Conservation (phyloP, 2,329 filamentous ascomycete species). For the Triangularia verruculosa region DNA sequence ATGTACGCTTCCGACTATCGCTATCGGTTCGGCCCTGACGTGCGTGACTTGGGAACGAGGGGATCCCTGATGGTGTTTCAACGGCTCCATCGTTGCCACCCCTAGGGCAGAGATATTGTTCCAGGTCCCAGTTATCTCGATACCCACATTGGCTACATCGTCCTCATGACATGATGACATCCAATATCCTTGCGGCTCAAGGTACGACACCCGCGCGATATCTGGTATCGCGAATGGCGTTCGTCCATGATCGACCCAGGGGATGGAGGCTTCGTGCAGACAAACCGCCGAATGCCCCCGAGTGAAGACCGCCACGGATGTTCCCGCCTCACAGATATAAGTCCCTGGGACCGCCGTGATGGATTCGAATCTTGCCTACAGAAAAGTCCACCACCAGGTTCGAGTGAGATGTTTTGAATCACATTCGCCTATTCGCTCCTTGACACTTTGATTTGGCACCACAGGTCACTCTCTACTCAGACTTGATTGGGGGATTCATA, state of each 20-base stretch:
- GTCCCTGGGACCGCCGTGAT: background rate
- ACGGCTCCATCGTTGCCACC: slow-evolving; percentile 18
- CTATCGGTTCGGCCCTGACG: background rate
- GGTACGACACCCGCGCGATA: background rate
- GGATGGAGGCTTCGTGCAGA: background rate
- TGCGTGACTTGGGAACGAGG: slow-evolving; percentile 6
- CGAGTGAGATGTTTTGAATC: slow-evolving; percentile 2
- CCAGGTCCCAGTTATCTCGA: slow-evolving; percentile 5
- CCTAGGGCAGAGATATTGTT: slow-evolving; percentile 2
- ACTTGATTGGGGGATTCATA: background rate
- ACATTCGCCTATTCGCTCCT: background rate
- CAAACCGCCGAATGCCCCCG: slow-evolving; percentile 16
- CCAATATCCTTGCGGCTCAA: slow-evolving; percentile 1
- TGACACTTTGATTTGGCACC: background rate
- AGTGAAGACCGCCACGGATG: slow-evolving; percentile 5
- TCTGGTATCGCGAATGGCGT: slow-evolving; percentile 15
- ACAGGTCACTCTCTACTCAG: background rate
- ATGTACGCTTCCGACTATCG: background rate
- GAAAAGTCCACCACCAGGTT: background rate
- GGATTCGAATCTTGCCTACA: background rate
- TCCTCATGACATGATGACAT: background rate
- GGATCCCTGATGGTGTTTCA: slow-evolving; percentile 12
- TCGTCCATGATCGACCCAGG: slow-evolving; percentile 16
- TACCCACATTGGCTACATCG: slow-evolving; percentile 14
- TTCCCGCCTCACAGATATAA: slow-evolving; percentile 8